Conservation (phyloP, 169 alveolate genomes). For the Cystoisospora suis region DNA sequence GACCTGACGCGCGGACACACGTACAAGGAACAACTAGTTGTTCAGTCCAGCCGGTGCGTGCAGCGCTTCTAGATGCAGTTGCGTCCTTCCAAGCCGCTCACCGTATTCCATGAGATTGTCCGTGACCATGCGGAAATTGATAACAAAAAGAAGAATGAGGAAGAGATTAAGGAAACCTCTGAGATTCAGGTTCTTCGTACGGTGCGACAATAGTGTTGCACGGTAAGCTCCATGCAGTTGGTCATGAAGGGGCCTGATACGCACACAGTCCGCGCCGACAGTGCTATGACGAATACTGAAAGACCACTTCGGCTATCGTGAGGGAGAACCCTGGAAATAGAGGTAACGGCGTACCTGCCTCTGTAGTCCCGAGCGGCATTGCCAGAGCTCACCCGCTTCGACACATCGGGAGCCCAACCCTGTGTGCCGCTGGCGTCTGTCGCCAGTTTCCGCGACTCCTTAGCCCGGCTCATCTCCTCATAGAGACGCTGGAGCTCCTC, state of each 20-base stretch:
- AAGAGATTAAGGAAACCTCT: conserved; percentile 88
- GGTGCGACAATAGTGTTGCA: conserved; percentile 77
- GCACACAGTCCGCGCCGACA: too few relatives aligned
- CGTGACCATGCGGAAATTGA: conserved; percentile 85
- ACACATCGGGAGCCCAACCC: background rate
- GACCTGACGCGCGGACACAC: conserved; percentile 62
- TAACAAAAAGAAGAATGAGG: conserved; percentile 81
- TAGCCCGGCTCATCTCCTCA: background rate
- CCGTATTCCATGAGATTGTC: conserved; percentile 89
- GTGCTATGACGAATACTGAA: too few relatives aligned
- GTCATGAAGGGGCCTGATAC: conserved; percentile 83
- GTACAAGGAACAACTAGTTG: too few relatives aligned
- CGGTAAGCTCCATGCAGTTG: conserved; percentile 76
- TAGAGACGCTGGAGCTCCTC: conserved; percentile 18
- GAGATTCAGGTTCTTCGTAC: conserved; percentile 76
- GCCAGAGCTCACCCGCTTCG: background rate
- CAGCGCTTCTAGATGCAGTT: too few relatives aligned
- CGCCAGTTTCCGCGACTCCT: background rate
- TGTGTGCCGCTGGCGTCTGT: background rate
- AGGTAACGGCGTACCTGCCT: background rate
- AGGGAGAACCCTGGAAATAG: too few relatives aligned
- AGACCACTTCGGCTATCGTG: too few relatives aligned
- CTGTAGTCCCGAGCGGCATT: background rate
- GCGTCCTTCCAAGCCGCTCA: too few relatives aligned
- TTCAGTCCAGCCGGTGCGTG: too few relatives aligned